These are phyloP conservation scores for Colletotrichum sp. DNA, from an alignment of 2,329 filamentous ascomycete genomes.

Conservation along the genomic window DNA sequence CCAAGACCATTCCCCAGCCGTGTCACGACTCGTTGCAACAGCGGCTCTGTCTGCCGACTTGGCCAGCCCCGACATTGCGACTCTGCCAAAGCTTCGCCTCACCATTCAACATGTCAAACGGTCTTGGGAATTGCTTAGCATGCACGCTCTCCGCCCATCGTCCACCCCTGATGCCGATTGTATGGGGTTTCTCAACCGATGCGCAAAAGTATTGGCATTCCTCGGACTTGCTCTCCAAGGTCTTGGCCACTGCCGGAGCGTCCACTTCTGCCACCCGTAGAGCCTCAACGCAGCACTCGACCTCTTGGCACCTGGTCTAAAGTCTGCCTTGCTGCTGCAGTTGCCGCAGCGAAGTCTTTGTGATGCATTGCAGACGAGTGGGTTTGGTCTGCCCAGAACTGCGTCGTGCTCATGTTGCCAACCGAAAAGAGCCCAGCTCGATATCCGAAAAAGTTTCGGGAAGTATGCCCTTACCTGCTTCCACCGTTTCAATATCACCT, in stretches of 20 bases:
- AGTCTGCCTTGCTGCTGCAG: background rate
- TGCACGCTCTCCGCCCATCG: background rate
- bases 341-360: background rate
- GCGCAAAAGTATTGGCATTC: background rate
- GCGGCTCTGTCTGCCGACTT: constrained; percentile 10
- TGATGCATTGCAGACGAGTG: background rate
- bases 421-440: background rate
- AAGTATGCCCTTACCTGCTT: background rate
- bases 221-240: background rate
- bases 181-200: background rate
- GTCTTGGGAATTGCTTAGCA: background rate
- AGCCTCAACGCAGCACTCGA: constrained; percentile 3
- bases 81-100: constrained; percentile 19
- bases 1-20: background rate
- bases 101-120: background rate
- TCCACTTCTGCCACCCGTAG: background rate
- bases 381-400: background rate
- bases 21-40: constrained; percentile 3
- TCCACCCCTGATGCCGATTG: background rate
- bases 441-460: background rate
- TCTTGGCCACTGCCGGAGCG: background rate
- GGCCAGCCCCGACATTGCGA: constrained; percentile 3
- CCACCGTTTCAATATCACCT: constrained; percentile 1
- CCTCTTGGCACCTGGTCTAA: background rate
- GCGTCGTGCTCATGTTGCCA: background rate